Percentiles rank a stretch among this genome's conserved stretches.
phyloP scores from a whole-genome alignment of 2,329 filamentous ascomycete genomes.

The Calonectria pseudoreteaudii region DNA sequence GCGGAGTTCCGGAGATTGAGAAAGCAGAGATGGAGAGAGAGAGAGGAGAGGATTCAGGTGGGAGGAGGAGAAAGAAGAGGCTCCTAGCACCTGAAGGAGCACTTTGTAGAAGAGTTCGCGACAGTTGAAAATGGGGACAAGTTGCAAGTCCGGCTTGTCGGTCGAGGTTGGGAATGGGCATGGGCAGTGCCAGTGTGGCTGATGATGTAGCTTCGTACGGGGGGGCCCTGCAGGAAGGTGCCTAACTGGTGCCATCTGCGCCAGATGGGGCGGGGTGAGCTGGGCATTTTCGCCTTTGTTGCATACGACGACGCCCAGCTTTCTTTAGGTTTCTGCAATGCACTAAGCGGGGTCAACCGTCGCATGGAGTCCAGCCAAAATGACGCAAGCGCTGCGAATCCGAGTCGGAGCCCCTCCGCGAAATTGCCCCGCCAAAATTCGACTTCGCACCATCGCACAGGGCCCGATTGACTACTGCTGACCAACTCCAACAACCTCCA shows the following conservation, averaged over 20 bases:
- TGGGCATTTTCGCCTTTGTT: conserved; percentile 20
- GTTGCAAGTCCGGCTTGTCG: conserved; percentile 31
- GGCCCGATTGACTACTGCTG: conserved; percentile 29
- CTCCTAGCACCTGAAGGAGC: conserved; percentile 24
- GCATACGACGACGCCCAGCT: conserved; percentile 17
- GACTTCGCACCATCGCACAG: conserved; percentile 31
- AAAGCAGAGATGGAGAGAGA: conserved; percentile 9
- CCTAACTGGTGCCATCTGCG: conserved; percentile 27
- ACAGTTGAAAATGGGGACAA: conserved; percentile 30
- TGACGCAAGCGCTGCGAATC: conserved; percentile 40
- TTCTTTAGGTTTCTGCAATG: conserved; percentile 22
- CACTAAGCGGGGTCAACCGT: conserved; percentile 19
- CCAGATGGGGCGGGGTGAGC: conserved; percentile 28
- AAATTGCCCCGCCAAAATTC: conserved; percentile 37
- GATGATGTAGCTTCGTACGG: conserved; percentile 41
- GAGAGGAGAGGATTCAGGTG: conserved; percentile 8
- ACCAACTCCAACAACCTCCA: conserved; percentile 18
- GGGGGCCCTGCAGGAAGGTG: conserved; percentile 28
- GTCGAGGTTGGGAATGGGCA: conserved; percentile 27
- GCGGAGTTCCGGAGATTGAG: conserved; percentile 18
- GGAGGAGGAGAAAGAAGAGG: conserved; percentile 16
- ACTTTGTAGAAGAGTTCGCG: conserved; percentile 26
- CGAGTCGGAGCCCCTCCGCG: conserved; percentile 33
- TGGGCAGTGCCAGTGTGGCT: conserved; percentile 40
- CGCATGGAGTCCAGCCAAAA: conserved; percentile 32